A percentile compares a stretch with the other conserved stretches of the same genome.
These are phyloP conservation scores for Oidiodendron maius DNA, from an alignment of 495 filamentous ascomycete species.

Conservation along the genomic window DNA sequence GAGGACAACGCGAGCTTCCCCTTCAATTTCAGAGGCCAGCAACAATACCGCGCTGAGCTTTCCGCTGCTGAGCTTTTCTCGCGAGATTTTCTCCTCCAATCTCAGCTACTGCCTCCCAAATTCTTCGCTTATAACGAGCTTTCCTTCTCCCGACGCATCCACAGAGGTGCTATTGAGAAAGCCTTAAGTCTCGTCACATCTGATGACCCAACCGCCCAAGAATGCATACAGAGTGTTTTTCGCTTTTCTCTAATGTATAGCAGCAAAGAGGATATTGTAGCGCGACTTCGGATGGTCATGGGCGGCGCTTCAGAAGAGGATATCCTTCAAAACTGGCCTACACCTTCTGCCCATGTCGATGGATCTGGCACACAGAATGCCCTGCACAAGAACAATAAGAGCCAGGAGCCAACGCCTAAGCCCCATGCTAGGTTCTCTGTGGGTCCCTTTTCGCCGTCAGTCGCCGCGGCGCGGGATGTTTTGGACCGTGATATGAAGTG, in stretches of 20 bases:
- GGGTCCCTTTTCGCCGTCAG: slow-evolving; percentile 29
- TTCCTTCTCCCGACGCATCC: slow-evolving; percentile 65
- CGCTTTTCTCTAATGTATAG: slow-evolving; percentile 56
- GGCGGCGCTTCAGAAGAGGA: slow-evolving; percentile 32
- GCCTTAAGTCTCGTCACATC: slow-evolving; percentile 51
- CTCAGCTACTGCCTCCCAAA: slow-evolving; percentile 29
- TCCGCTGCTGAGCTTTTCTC: slow-evolving; percentile 15
- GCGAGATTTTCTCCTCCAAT: slow-evolving; percentile 12
- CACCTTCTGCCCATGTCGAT: slow-evolving; percentile 60
- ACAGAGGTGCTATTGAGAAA: slow-evolving; percentile 59
- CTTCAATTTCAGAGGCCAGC: slow-evolving; percentile 20
- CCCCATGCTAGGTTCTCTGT: slow-evolving; percentile 31
- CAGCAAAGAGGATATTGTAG: slow-evolving; percentile 32
- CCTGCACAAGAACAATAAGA: slow-evolving; percentile 29
- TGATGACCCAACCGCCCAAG: slow-evolving; percentile 32
- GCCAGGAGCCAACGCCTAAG: slow-evolving; percentile 29
- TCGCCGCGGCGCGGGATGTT: slow-evolving; percentile 17
- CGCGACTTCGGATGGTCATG: slow-evolving; percentile 32
- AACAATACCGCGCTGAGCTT: slow-evolving; percentile 19
- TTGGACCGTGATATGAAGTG: slow-evolving; percentile 35
- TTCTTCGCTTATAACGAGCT: slow-evolving; percentile 55
- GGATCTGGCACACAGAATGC: slow-evolving; percentile 62
- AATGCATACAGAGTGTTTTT: slow-evolving; percentile 51
- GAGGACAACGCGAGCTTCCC: slow-evolving; percentile 25
- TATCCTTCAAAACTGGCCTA: slow-evolving; percentile 50